Percentiles rank a stretch among this genome's conserved stretches.
Conservation (phyloP, 768 basidiomycete species). For the Leucosporidium yakuticum region DNA sequence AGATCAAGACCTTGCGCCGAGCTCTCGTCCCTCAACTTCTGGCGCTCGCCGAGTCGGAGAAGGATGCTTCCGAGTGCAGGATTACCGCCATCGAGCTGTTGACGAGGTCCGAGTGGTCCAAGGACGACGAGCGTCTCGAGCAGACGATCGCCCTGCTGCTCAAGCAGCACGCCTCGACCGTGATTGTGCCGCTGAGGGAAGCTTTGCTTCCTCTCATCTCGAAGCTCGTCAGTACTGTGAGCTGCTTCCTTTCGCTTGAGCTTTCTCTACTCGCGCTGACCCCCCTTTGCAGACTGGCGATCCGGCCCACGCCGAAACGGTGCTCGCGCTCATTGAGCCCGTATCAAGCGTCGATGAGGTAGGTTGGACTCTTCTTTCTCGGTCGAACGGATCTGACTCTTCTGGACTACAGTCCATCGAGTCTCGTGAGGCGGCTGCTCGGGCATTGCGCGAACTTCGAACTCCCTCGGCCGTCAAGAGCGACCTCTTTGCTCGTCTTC, state of each 20-base stretch:
- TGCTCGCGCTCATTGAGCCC: slow-evolving; percentile 1
- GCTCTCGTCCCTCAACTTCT: background rate
- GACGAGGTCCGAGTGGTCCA: background rate
- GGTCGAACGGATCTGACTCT: background rate
- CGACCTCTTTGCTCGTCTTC: background rate
- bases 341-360: slow-evolving; percentile 13
- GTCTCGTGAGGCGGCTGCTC: slow-evolving; percentile 23
- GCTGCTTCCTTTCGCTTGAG: background rate
- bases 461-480: background rate
- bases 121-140: background rate
- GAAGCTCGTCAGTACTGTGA: background rate
- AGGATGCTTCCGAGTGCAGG: slow-evolving; percentile 14
- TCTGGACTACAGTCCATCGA: slow-evolving; percentile 16
- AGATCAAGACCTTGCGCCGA: too few relatives aligned
- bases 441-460: background rate
- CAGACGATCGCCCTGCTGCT: slow-evolving; percentile 1
- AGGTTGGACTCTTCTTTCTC: background rate
- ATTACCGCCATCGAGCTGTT: slow-evolving; percentile 18
- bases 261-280: background rate
- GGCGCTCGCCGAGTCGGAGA: background rate
- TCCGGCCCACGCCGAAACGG: background rate
- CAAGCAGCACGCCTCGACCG: background rate
- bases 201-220: slow-evolving; percentile 26
- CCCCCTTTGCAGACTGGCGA: background rate
- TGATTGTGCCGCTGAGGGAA: slow-evolving; percentile 24